Conservation (phyloP, 2,329 filamentous ascomycete species). For the Talaromyces sp. region DNA sequence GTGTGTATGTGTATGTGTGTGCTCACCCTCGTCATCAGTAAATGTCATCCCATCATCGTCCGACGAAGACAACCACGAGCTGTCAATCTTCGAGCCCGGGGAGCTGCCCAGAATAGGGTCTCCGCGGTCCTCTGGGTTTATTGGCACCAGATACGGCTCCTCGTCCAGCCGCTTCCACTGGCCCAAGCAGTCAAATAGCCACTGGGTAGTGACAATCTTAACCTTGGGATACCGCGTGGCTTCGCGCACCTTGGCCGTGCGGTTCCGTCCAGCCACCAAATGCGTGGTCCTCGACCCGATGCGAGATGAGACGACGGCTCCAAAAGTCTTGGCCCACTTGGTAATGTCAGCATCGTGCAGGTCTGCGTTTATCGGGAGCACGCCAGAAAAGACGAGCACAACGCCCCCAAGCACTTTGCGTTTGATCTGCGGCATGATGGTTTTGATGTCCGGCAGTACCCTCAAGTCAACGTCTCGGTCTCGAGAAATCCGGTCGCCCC, state of each 20-base stretch:
- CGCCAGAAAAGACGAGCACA: slow-evolving; percentile 80
- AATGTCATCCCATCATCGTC: slow-evolving; percentile 44
- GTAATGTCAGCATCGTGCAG: slow-evolving; percentile 80
- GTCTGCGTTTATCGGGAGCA: slow-evolving; percentile 76
- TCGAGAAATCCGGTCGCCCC: slow-evolving; percentile 42
- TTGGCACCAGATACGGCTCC: slow-evolving; percentile 68
- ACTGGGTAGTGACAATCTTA: slow-evolving; percentile 86
- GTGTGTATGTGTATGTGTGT: not conserved
- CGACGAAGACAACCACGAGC: slow-evolving; percentile 39
- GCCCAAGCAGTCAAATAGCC: slow-evolving; percentile 79
- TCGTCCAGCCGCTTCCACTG: slow-evolving; percentile 81
- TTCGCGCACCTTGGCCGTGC: slow-evolving; percentile 86
- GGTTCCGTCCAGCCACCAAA: slow-evolving; percentile 52
- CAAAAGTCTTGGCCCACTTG: slow-evolving; percentile 80
- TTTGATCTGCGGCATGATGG: slow-evolving; percentile 80
- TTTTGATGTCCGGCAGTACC: slow-evolving; percentile 76
- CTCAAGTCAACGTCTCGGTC: slow-evolving; percentile 47
- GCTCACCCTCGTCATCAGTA: slow-evolving; percentile 38
- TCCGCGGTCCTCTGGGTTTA: slow-evolving; percentile 62
- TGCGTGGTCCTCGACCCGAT: slow-evolving; percentile 46
- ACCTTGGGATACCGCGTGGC: slow-evolving; percentile 74
- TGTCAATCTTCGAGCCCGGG: slow-evolving; percentile 40
- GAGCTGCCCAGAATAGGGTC: slow-evolving; percentile 30
- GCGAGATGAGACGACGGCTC: slow-evolving; percentile 54
- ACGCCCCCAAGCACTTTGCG: slow-evolving; percentile 66